These are phyloP conservation scores for Fusarium agapanthi DNA, from an alignment of 2,329 filamentous ascomycete species.

Conservation along the genomic window DNA sequence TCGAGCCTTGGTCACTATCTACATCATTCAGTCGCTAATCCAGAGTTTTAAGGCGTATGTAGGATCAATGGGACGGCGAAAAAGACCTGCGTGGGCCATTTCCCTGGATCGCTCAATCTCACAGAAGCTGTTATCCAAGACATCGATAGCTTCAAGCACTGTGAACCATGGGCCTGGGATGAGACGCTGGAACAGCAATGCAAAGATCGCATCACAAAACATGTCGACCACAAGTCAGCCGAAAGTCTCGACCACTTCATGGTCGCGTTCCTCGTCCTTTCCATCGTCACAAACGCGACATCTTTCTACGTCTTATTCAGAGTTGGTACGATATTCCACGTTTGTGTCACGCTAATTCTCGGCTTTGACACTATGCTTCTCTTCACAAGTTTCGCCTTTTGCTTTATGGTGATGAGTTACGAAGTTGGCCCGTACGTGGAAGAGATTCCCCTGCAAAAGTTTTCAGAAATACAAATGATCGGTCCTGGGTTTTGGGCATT, in stretches of 20 bases:
- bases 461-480: constrained; percentile 30
- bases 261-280: constrained; percentile 21
- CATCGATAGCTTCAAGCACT: background rate
- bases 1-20: too few relatives aligned
- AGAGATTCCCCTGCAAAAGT: background rate
- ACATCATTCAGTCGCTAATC: background rate
- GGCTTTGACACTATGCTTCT: constrained; percentile 24
- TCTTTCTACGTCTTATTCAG: constrained; percentile 11
- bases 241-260: constrained; percentile 11
- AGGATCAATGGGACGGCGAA: constrained; percentile 8
- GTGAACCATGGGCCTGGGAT: background rate
- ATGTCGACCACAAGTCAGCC: constrained; percentile 5
- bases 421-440: constrained; percentile 29
- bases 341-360: background rate
- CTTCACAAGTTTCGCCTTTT: constrained; percentile 25
- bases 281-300: constrained; percentile 20
- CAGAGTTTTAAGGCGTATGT: background rate
- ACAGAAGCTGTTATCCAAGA: constrained; percentile 26
- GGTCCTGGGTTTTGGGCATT: constrained; percentile 30
- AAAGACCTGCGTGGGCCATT: constrained; percentile 8
- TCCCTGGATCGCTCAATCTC: constrained; percentile 31
- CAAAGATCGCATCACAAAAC: constrained; percentile 13
- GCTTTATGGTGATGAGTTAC: constrained; percentile 32
- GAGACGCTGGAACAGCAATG: background rate
- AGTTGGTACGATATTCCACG: background rate